Conservation (phyloP, 495 filamentous ascomycete species). For the Durotheca rogersii region DNA sequence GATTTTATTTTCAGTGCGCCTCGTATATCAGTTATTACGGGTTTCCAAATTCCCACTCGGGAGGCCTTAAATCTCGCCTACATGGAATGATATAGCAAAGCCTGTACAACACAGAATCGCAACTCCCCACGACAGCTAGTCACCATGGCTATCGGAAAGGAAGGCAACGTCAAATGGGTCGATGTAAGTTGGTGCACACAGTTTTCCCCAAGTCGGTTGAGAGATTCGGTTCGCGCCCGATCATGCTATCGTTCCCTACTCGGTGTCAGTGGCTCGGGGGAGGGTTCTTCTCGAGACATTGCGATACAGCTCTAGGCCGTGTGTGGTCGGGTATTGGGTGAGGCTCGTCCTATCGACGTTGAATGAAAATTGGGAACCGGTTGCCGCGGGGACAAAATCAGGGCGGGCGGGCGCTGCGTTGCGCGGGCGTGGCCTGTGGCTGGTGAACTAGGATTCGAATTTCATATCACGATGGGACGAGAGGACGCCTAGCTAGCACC, state of each 20-base stretch:
- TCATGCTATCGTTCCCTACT: too few relatives aligned
- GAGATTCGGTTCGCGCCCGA: constrained; percentile 3
- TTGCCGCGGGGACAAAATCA: too few relatives aligned
- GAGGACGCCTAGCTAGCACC: too few relatives aligned
- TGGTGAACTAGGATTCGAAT: not conserved
- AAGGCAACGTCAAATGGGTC: constrained; percentile 68
- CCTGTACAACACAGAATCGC: not conserved
- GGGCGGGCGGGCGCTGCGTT: too few relatives aligned
- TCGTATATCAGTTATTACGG: too few relatives aligned
- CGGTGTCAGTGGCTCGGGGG: too few relatives aligned
- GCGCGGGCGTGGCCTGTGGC: not conserved
- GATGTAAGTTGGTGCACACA: too few relatives aligned
- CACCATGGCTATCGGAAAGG: constrained; percentile 44
- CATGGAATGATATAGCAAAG: constrained; percentile 31
- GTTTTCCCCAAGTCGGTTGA: too few relatives aligned
- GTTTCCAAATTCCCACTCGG: not conserved
- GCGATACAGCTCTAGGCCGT: not conserved
- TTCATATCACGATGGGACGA: not conserved
- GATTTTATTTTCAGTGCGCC: too few relatives aligned
- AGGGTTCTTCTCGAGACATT: too few relatives aligned
- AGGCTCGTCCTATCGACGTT: not conserved
- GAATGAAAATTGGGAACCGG: constrained; percentile 1
- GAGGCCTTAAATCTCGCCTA: not conserved
- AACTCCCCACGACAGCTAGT: constrained; percentile 12
- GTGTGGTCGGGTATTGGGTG: not conserved